Base-by-base conservation (phyloP, 495 filamentous ascomycete species). In the Penicillium coprophilum region DNA sequence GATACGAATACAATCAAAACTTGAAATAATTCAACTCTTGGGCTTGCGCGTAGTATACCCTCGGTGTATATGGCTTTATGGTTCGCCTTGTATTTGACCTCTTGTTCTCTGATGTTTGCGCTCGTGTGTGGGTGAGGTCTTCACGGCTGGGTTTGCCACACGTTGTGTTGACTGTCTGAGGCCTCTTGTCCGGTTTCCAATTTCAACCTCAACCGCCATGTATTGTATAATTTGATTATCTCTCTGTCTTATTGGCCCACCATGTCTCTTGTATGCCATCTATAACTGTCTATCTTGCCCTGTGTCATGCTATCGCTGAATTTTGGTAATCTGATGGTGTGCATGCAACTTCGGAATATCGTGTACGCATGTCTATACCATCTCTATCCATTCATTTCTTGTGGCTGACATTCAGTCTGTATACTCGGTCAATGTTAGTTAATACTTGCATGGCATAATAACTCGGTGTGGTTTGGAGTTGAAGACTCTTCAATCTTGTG, bases 1-100 rank as follows among this genome's bases (percentile, higher is more conserved):
- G 59, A 68, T 74, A 74, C 72, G 72, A 77, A 77, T 75, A 75
- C 71, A 68, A 74, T 67, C 63, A 62, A 75, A 70, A 66, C 50
- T 58, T 60, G 43, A 60, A 50, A 28, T 27, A 54, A 34, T 46
- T 30, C 15, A 13, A 17, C 44, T 46, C 5, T 41, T 15, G 13
- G 32, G 15, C 13, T 36, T 15, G 13, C 6, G 2, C 2, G 32
- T 36, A 36, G 12, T 36, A 36, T n/a, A 2, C 5, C 13, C 5
- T 13, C 6, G 13, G 1, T 0, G 5, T 34, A 31, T 9, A 4
- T 34, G 55, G n/a, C n/a, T n/a, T n/a, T n/a, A n/a, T n/a, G n/a
- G n/a, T n/a, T n/a, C n/a, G n/a, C n/a, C n/a, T n/a, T n/a, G n/a
- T n/a, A n/a, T n/a, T n/a, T n/a, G n/a, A n/a, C n/a, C n/a, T n/a